phyloP scores from a whole-genome alignment of 352 stramenopile species.

The Poterioochromonas sp. region DNA sequence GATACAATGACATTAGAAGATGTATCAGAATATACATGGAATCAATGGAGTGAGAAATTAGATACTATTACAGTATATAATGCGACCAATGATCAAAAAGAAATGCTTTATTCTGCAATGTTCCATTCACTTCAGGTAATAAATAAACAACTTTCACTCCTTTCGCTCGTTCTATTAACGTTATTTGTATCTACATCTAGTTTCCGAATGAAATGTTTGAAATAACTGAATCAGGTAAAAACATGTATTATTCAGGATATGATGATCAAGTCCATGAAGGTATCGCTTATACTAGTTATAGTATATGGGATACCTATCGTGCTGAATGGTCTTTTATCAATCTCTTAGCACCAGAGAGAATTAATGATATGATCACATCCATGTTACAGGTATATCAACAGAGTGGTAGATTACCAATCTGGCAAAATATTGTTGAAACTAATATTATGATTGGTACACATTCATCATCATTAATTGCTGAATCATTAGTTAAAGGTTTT shows the following conservation, averaged over 20 bases:
- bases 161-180: no score
- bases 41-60: not conserved
- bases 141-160: no score
- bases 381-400: not conserved
- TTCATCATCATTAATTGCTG: not conserved
- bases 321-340: not conserved
- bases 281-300: not conserved
- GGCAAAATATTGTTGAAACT: not conserved
- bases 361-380: not conserved
- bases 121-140: not conserved
- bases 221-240: not conserved
- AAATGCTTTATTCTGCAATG: not conserved
- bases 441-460: not conserved
- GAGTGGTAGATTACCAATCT: not conserved
- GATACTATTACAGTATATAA: not conserved
- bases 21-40: not conserved
- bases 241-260: not conserved
- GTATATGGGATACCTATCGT: not conserved
- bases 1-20: not conserved
- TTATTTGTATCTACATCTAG: no score
- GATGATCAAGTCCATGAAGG: not conserved
- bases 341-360: not conserved
- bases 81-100: not conserved
- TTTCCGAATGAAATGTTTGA: not conserved
- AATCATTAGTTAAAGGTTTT: not conserved